A percentile compares a stretch with the other conserved stretches of the same genome.
These are phyloP conservation scores for Cryptosporidium meleagridis DNA, from an alignment of 169 alveolate species.

Conservation along the genomic window DNA sequence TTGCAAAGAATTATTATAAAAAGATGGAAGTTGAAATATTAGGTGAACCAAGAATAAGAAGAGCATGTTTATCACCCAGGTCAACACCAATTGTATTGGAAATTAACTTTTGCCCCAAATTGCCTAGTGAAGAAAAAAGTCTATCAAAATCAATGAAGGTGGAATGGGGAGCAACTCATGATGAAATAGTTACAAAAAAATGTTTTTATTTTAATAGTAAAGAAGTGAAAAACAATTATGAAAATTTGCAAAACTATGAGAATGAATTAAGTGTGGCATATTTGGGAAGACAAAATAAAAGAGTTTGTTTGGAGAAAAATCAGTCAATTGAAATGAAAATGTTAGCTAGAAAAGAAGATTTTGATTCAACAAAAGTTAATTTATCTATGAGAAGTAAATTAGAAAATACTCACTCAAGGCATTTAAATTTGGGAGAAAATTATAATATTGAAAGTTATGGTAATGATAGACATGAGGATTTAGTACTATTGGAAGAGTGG, in stretches of 20 bases:
- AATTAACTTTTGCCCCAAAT: neutral
- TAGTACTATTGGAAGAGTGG: conserved; percentile 14
- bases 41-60: conserved; percentile 57
- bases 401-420: neutral
- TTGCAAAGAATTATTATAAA: neutral
- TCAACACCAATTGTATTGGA: conserved; percentile 70
- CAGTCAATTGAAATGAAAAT: neutral
- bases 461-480: neutral
- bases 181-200: conserved; percentile 21
- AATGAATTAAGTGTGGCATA: conserved; percentile 58
- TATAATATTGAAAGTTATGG: neutral
- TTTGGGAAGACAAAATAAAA: conserved; percentile 38
- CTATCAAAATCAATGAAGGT: neutral
- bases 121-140: neutral
- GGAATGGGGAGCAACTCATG: conserved; percentile 28
- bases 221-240: neutral
- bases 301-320: conserved; percentile 23
- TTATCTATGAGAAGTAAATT: neutral
- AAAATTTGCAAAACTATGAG: neutral
- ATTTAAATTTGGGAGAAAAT: neutral
- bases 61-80: conserved; percentile 34
- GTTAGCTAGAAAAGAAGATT: neutral
- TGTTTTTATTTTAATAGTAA: no score
- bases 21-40: conserved; percentile 34
- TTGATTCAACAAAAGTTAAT: conserved; percentile 21